phyloP scores from a whole-genome alignment of 1,284 basidiomycete genomes.

The Cutaneotrichosporon mucoides region DNA sequence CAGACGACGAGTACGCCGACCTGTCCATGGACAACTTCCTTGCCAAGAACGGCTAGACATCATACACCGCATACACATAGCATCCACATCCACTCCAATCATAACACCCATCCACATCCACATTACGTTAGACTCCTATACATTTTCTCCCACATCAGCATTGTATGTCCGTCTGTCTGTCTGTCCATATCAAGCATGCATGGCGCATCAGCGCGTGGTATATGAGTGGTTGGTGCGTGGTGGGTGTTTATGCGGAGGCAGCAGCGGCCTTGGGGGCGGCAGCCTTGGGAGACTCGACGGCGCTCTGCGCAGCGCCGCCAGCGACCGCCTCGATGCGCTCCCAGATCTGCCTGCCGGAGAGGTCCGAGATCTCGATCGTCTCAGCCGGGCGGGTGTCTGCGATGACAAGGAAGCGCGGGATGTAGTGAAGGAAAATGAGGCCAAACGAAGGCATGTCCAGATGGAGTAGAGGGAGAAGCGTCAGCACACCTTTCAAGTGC shows the following conservation, averaged over 20 bases:
- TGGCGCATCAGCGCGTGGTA: slow-evolving; percentile 2
- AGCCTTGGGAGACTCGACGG: background rate
- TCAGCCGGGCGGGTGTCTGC: slow-evolving; percentile 22
- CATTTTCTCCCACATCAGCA: slow-evolving; percentile 1
- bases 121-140: background rate
- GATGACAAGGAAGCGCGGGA: too few species aligned
- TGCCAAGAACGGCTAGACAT: slow-evolving; percentile 30
- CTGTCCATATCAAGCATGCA: slow-evolving; percentile 19
- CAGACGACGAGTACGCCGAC: slow-evolving; percentile 83
- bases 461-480: background rate
- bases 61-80: background rate
- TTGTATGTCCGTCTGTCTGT: slow-evolving; percentile 2
- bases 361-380: slow-evolving; percentile 24
- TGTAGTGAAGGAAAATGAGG: too few species aligned
- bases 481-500: background rate
- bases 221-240: background rate
- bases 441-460: too few species aligned
- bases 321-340: slow-evolving; percentile 17
- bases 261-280: background rate
- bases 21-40: slow-evolving; percentile 75
- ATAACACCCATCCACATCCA: too few species aligned
- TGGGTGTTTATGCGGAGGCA: background rate
- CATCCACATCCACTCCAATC: background rate
- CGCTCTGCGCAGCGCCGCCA: background rate
- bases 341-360: slow-evolving; percentile 26